Percentiles rank a stretch among this genome's conserved stretches.
phyloP scores from a whole-genome alignment of 169 alveolate species.

The Miamiensis avidus region DNA sequence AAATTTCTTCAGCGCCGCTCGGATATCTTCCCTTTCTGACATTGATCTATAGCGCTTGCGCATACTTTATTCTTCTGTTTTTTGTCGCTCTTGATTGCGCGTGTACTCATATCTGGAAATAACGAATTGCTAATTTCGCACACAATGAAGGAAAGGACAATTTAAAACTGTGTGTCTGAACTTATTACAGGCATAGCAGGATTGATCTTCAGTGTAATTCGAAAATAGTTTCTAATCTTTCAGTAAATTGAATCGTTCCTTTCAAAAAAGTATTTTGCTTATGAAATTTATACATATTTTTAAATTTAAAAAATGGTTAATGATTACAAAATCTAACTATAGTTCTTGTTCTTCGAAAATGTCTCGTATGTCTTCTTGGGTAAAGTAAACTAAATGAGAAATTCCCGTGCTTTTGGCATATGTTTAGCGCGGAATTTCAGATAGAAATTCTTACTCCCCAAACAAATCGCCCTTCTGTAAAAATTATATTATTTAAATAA shows the following conservation, averaged over 20 bases:
- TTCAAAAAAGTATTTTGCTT: not conserved
- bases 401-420: conserved; percentile 11
- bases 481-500: too few relatives aligned
- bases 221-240: conserved; percentile 4
- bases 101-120: too few relatives aligned
- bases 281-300: not conserved
- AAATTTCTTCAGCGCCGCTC: too few relatives aligned
- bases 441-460: too few relatives aligned
- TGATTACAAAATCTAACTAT: not conserved
- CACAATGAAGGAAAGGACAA: too few relatives aligned
- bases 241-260: not conserved
- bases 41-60: too few relatives aligned
- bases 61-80: too few relatives aligned
- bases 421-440: not conserved
- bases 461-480: too few relatives aligned
- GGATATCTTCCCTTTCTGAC: too few relatives aligned
- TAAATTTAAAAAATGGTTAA: not conserved
- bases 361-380: not conserved
- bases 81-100: too few relatives aligned
- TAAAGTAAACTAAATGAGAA: not conserved
- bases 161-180: not conserved
- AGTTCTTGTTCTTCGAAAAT: not conserved
- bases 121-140: too few relatives aligned
- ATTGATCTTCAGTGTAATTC: not conserved
- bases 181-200: not conserved